A percentile compares a stretch with the other conserved stretches of the same genome.
These are phyloP conservation scores for Tillandsia fasciculata DNA, from an alignment of 176 grass and related monocot species.

Conservation along the genomic window DNA sequence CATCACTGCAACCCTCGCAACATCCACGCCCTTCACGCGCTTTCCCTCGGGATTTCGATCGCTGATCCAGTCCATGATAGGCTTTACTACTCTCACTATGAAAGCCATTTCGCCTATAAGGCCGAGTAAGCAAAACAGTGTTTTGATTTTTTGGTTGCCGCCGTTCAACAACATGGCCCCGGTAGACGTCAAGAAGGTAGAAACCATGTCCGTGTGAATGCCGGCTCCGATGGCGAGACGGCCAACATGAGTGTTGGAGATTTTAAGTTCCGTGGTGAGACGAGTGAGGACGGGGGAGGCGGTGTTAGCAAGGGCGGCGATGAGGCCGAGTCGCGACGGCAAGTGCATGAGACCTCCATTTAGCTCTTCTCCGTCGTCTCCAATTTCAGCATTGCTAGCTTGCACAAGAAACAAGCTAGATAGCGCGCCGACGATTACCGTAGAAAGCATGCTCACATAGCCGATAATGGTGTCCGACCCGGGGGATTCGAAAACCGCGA, in stretches of 20 bases:
- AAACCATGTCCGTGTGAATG: constrained; percentile 51
- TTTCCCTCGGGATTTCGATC: constrained; percentile 53
- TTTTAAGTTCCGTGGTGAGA: constrained; percentile 63
- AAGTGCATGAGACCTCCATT: not conserved
- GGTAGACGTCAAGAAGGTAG: constrained; percentile 41
- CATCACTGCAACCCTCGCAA: constrained; percentile 19
- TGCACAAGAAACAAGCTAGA: constrained; percentile 32
- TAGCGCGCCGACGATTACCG: constrained; percentile 25
- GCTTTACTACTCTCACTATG: constrained; percentile 26
- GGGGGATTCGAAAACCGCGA: constrained; percentile 30
- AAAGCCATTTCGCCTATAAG: constrained; percentile 21
- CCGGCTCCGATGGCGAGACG: constrained; percentile 51
- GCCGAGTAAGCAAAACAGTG: constrained; percentile 19
- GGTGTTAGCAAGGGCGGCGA: constrained; percentile 32
- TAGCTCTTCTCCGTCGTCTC: not conserved
- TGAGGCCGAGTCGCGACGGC: constrained; percentile 38
- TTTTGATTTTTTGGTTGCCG: constrained; percentile 2
- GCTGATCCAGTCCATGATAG: constrained; percentile 49
- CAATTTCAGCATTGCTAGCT: constrained; percentile 32
- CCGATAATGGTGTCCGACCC: constrained; percentile 33
- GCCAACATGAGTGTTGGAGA: constrained; percentile 57
- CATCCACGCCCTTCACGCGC: constrained; percentile 51
- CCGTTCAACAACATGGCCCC: constrained; percentile 9
- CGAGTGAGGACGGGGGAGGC: constrained; percentile 58
- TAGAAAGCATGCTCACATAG: constrained; percentile 56